Evolutionary conservation across 2,329 filamentous ascomycete genomes (phyloP).

Genomic region (Leptographium wingfieldii): DNA sequence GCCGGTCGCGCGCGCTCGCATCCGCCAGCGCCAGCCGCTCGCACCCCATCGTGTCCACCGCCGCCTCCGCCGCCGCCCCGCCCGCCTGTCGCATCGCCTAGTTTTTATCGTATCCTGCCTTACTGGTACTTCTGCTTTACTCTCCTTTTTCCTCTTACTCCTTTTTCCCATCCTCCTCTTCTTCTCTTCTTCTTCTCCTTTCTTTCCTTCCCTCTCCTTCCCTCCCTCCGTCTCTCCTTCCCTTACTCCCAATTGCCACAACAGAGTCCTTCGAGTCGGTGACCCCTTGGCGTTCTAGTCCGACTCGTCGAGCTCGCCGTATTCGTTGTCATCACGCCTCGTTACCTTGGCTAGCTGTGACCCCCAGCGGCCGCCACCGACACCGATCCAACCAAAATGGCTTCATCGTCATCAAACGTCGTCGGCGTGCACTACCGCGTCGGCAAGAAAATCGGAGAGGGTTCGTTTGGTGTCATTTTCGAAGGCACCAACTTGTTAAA

Average conservation of each 20-base stretch:
- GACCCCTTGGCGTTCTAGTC: not conserved
- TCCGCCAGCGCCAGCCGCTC: slow-evolving; percentile 52
- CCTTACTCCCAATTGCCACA: not conserved
- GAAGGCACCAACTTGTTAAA: slow-evolving; percentile 97
- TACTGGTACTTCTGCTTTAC: not conserved
- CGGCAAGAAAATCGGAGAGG: slow-evolving; percentile 98
- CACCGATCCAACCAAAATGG: slow-evolving; percentile 41
- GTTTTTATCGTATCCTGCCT: slow-evolving; percentile 1
- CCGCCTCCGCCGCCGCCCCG: slow-evolving; percentile 53
- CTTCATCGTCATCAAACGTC: slow-evolving; percentile 86
- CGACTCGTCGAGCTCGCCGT: not conserved
- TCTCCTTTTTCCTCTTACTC: not conserved
- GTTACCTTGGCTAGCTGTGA: not conserved
- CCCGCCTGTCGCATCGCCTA: slow-evolving; percentile 42
- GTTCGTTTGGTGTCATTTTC: slow-evolving; percentile 96
- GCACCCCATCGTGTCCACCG: slow-evolving; percentile 97
- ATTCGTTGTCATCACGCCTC: not conserved
- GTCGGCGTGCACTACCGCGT: slow-evolving; percentile 98
- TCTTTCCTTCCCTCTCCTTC: not conserved
- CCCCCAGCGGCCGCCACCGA: not conserved
- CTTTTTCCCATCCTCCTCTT: not conserved
- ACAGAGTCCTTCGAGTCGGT: not conserved
- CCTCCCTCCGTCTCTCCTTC: not conserved
- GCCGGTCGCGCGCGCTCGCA: slow-evolving; percentile 41
- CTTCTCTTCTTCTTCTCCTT: not conserved